These are phyloP conservation scores for Metarhizium humberi DNA, from an alignment of 2,329 filamentous ascomycete species.

Conservation along the genomic window DNA sequence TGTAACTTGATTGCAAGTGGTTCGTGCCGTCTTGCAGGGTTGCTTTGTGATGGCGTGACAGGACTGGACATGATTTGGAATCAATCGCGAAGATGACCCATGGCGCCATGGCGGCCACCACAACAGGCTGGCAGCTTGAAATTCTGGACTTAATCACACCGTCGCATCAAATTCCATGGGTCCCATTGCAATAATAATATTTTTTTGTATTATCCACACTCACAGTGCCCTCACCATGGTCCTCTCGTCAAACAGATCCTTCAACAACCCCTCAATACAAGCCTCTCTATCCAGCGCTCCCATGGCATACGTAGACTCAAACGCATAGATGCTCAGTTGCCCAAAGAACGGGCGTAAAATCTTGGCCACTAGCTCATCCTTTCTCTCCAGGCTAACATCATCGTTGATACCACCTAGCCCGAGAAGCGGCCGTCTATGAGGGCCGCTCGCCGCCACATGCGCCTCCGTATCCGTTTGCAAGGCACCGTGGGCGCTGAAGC, in stretches of 20 bases:
- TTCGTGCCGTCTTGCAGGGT: no score
- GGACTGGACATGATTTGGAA: no score
- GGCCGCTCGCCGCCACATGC: slow-evolving; percentile 24
- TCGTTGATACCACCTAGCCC: slow-evolving; percentile 45
- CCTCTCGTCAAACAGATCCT: slow-evolving; percentile 71
- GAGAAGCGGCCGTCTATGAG: slow-evolving; percentile 38
- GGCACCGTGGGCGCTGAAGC: slow-evolving; percentile 23
- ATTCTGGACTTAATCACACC: no score
- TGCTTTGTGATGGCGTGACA: no score
- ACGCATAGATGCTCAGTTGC: slow-evolving; percentile 84
- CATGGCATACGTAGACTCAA: slow-evolving; percentile 89
- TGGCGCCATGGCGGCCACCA: no score
- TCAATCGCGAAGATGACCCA: no score
- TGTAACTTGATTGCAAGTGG: no score
- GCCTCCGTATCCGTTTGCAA: slow-evolving; percentile 27
- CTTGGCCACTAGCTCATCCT: slow-evolving; percentile 62
- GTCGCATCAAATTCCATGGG: no score
- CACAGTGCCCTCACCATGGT: slow-evolving; percentile 54
- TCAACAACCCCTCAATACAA: slow-evolving; percentile 56
- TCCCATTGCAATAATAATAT: no score
- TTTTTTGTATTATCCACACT: background rate
- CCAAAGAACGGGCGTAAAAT: slow-evolving; percentile 83
- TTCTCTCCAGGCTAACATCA: slow-evolving; percentile 47
- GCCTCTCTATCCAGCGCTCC: slow-evolving; percentile 54
- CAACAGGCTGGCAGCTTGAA: no score